A percentile compares a stretch with the other conserved stretches of the same genome.
phyloP scores from a whole-genome alignment of 2,329 filamentous ascomycete species.

The Dothidotthia symphoricarpi region DNA sequence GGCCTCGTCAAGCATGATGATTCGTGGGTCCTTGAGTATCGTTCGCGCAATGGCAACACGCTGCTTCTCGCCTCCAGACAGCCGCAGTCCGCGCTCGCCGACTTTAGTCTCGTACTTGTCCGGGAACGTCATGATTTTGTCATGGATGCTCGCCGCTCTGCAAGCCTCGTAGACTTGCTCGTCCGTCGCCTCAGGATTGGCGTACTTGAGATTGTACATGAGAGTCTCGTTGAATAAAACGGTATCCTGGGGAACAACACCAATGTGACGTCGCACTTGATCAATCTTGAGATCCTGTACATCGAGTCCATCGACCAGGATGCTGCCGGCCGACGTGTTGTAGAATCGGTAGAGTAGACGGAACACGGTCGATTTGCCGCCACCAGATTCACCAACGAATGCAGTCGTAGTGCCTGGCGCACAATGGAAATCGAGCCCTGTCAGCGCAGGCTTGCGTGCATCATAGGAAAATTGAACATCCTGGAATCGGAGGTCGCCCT shows the following conservation, averaged over 20 bases:
- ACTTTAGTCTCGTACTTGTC: constrained; percentile 88
- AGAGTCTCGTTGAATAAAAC: constrained; percentile 91
- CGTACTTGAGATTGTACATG: constrained; percentile 93
- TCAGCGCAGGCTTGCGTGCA: constrained; percentile 76
- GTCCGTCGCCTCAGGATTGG: constrained; percentile 75
- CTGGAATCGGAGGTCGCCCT: constrained; percentile 81
- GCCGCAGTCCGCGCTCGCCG: constrained; percentile 79
- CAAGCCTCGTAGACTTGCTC: constrained; percentile 82
- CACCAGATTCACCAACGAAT: constrained; percentile 92
- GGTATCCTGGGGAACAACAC: constrained; percentile 95
- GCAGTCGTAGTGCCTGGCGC: constrained; percentile 89
- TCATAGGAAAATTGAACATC: constrained; percentile 92
- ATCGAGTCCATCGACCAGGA: constrained; percentile 80
- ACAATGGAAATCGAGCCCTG: constrained; percentile 81
- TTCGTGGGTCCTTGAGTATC: constrained; percentile 85
- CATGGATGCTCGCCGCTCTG: constrained; percentile 84
- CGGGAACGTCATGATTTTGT: constrained; percentile 85
- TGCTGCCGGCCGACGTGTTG: constrained; percentile 75
- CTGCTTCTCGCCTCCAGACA: constrained; percentile 91
- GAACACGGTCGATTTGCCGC: constrained; percentile 96
- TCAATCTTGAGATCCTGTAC: constrained; percentile 88
- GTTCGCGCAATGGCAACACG: constrained; percentile 90
- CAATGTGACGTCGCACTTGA: constrained; percentile 86
- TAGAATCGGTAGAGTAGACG: constrained; percentile 96
- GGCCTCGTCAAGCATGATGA: constrained; percentile 91